phyloP scores from a whole-genome alignment of 75 land plant species.

The Ceratopteris richardii region DNA sequence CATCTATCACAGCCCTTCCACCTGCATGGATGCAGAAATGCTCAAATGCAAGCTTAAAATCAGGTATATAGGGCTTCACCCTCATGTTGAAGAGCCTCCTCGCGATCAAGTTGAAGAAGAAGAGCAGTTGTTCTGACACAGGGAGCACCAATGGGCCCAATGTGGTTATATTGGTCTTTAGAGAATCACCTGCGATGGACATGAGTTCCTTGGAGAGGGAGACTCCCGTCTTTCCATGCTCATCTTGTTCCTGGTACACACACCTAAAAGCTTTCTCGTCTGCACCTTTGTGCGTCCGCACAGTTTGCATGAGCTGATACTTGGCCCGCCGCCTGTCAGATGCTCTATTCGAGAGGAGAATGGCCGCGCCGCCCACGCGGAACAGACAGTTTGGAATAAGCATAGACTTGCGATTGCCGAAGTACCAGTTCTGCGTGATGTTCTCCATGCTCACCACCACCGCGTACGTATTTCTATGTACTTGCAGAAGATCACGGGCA shows the following conservation, averaged over 20 bases:
- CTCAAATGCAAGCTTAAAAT: constrained; percentile 49
- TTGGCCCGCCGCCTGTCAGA: constrained; percentile 1
- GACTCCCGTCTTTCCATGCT: constrained; percentile 2
- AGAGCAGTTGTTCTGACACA: constrained; percentile 14
- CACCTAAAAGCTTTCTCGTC: constrained; percentile 1
- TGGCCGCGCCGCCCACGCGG: not conserved
- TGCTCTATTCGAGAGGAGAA: not conserved
- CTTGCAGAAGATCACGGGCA: constrained; percentile 3
- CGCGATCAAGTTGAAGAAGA: constrained; percentile 22
- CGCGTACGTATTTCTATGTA: constrained; percentile 8
- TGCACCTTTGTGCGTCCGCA: not conserved
- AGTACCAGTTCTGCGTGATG: constrained; percentile 4
- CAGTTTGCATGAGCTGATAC: constrained; percentile 1
- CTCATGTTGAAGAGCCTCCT: no score
- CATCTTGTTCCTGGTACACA: constrained; percentile 1
- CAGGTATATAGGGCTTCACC: constrained; percentile 18
- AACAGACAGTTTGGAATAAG: constrained; percentile 13
- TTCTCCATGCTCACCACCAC: constrained; percentile 21
- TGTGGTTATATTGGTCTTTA: not conserved
- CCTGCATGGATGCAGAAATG: constrained; percentile 36
- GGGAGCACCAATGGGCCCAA: constrained; percentile 1
- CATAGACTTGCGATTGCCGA: not conserved
- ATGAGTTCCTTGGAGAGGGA: constrained; percentile 11
- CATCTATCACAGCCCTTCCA: no score
- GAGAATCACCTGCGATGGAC: not conserved